Conservation (phyloP, 768 basidiomycete genomes). For the Galerina marginata region DNA sequence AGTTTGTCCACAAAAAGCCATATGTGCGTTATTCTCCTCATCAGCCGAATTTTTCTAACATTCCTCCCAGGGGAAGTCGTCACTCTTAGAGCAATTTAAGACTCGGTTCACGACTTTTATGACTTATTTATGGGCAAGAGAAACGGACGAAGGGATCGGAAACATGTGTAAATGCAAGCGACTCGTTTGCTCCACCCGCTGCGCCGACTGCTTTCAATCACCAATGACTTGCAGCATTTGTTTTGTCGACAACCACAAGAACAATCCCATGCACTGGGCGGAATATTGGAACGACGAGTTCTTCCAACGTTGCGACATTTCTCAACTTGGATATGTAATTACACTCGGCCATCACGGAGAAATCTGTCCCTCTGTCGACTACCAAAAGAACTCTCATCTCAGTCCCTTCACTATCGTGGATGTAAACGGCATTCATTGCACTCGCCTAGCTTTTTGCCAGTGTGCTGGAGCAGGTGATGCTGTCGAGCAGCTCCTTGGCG, state of each 20-base stretch:
- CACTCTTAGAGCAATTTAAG: too few species aligned
- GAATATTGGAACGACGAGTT: conserved; percentile 16
- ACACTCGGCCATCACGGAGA: conserved; percentile 13
- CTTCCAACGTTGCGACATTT: conserved; percentile 21
- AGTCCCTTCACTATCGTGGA: conserved; percentile 23
- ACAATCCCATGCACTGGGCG: conserved; percentile 2
- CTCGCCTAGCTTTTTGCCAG: conserved; percentile 22
- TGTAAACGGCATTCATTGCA: conserved; percentile 28
- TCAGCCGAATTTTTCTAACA: too few species aligned
- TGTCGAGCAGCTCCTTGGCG: conserved; percentile 23
- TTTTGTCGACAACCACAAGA: neutral
- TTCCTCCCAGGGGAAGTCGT: too few species aligned
- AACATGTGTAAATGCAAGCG: too few species aligned
- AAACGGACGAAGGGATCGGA: too few species aligned
- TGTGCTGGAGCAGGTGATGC: conserved; percentile 15
- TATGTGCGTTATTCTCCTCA: too few species aligned
- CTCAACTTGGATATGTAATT: neutral
- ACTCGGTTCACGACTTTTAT: too few species aligned
- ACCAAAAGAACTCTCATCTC: neutral
- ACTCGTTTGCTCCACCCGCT: neutral
- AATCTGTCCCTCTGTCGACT: neutral
- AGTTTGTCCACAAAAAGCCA: too few species aligned
- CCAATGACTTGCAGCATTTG: neutral
- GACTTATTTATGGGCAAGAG: too few species aligned
- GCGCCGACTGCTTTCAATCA: neutral